Base-by-base conservation (phyloP, 2,329 filamentous ascomycete genomes). In the Penicillium sp. region DNA sequence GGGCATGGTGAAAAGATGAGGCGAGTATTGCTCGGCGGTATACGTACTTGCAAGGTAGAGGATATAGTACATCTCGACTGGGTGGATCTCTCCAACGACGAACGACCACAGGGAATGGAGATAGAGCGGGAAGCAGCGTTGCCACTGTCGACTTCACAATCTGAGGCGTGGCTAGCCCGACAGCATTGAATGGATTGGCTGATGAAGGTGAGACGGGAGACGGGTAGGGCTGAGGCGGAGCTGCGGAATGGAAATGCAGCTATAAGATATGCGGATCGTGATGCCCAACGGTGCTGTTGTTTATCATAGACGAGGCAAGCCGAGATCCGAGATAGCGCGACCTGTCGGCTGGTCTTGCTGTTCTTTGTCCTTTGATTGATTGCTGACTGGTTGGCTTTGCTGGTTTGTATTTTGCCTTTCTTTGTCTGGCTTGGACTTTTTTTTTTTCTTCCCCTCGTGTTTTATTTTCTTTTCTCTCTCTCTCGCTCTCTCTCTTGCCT, bases 11-110 rank as follows among this genome's bases (percentile, higher is more conserved):
- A 6, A 13, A 5, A n/a, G 21, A n/a, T 34, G 33, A 36, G 23
- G 44, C 37, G 45, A 54, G 61, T 58, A 67, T 59, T 36, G 33
- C 33, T 8, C 54, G 56, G 58, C 50, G 51, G 56, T 65, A 45
- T 64, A 88, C 87, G 84, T 87, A 89, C 87, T 89, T 71, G 88
- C 85, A 62, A 89, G 79, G 72, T 90, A 90, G 67, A 89, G 86
- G 59, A 80, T 78, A 71, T 80, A 80, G 66, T 76, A 77, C 75
- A 77, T 77, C 56, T 65, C 64, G 61, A 42, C 48, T 16, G 3
- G 31, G 46, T 26, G 23, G 39, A 43, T 45, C 24, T 45, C 24
- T 11, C 10, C 26, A 31, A 45, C 16, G 24, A 26, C 16, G 18
- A 31, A 44, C 11, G 6, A 14, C 42, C 42, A 45, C 42, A 54